A percentile compares a stretch with the other conserved stretches of the same genome.
Evolutionary conservation across 768 basidiomycete genomes (phyloP).

Genomic region (Termitomyces sp.): DNA sequence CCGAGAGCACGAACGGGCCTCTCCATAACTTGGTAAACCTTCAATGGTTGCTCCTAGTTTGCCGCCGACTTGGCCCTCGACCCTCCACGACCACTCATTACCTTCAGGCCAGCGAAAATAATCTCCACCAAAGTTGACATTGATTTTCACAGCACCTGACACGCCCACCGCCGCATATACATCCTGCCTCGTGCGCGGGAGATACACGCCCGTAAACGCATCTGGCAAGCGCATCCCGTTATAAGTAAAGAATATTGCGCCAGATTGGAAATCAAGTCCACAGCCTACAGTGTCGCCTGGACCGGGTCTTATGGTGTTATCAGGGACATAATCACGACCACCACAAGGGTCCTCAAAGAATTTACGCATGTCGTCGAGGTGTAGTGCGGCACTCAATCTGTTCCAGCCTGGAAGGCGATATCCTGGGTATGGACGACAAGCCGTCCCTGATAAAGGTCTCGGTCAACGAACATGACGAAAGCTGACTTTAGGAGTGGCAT

Average conservation of each 20-base stretch:
- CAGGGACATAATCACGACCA: constrained; percentile 47
- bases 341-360: constrained; percentile 68
- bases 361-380: constrained; percentile 68
- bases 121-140: constrained; percentile 65
- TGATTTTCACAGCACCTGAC: constrained; percentile 43
- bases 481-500: neutral
- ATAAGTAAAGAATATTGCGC: constrained; percentile 57
- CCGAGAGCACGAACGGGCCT: neutral
- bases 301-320: constrained; percentile 22
- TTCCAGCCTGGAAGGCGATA: constrained; percentile 74
- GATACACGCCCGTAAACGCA: constrained; percentile 56
- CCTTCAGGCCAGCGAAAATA: constrained; percentile 56
- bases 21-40: constrained; percentile 38
- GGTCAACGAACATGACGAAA: neutral
- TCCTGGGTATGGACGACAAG: constrained; percentile 58
- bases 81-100: constrained; percentile 61
- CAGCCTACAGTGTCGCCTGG: constrained; percentile 55
- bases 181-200: constrained; percentile 44
- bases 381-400: constrained; percentile 55
- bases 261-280: constrained; percentile 52
- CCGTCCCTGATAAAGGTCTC: constrained; percentile 37
- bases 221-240: constrained; percentile 50
- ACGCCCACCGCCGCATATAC: constrained; percentile 64
- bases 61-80: constrained; percentile 62
- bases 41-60: constrained; percentile 35